Conservation (phyloP, 768 basidiomycete species). For the Russula lepida region DNA sequence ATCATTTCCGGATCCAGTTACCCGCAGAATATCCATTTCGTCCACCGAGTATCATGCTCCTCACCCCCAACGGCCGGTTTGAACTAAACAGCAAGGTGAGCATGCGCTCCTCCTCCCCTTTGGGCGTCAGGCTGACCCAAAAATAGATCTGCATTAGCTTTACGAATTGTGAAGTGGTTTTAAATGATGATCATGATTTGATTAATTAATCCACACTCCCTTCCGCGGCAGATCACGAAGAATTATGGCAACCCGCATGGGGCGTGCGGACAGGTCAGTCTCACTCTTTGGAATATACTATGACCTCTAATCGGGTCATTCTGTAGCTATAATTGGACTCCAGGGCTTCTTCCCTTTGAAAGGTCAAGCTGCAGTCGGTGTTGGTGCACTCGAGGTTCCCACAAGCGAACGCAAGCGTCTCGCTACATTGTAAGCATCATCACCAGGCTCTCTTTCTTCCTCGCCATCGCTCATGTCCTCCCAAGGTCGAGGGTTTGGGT, state of each 20-base stretch:
- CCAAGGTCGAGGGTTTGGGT: slow-evolving; percentile 71
- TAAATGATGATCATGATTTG: background rate
- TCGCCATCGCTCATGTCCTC: background rate
- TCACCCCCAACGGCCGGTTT: slow-evolving; percentile 95
- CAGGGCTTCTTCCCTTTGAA: slow-evolving; percentile 87
- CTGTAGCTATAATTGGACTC: slow-evolving; percentile 71
- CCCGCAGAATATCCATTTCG: slow-evolving; percentile 96
- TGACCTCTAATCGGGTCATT: background rate
- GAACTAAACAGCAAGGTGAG: slow-evolving; percentile 90
- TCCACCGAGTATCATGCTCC: slow-evolving; percentile 90
- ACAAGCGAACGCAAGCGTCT: slow-evolving; percentile 66
- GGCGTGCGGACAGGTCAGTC: slow-evolving; percentile 83
- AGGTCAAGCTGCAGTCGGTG: slow-evolving; percentile 78
- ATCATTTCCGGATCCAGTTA: slow-evolving; percentile 85
- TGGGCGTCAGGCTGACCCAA: background rate
- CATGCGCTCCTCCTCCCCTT: background rate
- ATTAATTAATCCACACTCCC: slow-evolving; percentile 18
- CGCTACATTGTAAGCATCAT: slow-evolving; percentile 53
- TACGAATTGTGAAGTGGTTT: slow-evolving; percentile 60
- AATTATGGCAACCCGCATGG: slow-evolving; percentile 98
- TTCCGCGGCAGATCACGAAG: slow-evolving; percentile 71
- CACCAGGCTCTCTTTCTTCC: background rate
- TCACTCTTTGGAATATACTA: background rate
- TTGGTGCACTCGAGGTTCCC: slow-evolving; percentile 82
- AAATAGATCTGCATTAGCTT: slow-evolving; percentile 88